Percentiles rank a stretch among this genome's conserved stretches.
Conservation (phyloP, 23 red algal species). For the Pyropia haitanensis region DNA sequence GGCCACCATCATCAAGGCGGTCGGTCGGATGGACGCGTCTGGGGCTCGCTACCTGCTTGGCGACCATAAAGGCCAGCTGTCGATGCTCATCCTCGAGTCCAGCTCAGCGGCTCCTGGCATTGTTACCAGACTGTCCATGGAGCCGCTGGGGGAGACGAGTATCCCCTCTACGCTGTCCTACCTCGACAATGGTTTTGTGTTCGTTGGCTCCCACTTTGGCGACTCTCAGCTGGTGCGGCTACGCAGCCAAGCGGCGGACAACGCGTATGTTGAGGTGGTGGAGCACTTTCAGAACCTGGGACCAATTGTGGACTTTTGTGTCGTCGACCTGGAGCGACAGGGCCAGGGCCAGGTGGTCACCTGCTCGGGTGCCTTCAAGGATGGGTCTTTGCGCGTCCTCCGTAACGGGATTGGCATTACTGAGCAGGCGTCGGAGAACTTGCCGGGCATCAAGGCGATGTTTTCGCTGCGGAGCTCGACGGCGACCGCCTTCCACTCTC, state of each 20-base stretch:
- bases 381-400: conserved; percentile 81
- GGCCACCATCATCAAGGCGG: conserved; percentile 47
- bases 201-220: conserved; percentile 62
- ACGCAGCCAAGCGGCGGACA: conserved; percentile 18
- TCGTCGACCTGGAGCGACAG: conserved; percentile 63
- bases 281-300: conserved; percentile 75
- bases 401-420: conserved; percentile 93
- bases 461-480: conserved; percentile 62
- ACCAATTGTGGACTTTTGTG: conserved; percentile 89
- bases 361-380: conserved; percentile 75
- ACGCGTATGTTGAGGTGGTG: conserved; percentile 53
- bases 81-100: conserved; percentile 58
- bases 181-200: conserved; percentile 76
- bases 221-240: conserved; percentile 85
- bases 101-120: conserved; percentile 8
- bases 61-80: conserved; percentile 74
- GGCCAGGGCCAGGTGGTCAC: conserved; percentile 89
- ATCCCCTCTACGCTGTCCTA: conserved; percentile 64
- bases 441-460: conserved; percentile 83
- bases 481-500: conserved; percentile 41
- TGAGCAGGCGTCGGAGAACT: conserved; percentile 73
- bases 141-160: conserved; percentile 72
- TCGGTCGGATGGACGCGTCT: conserved; percentile 32
- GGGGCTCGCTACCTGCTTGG: conserved; percentile 73
- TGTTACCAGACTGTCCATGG: conserved; percentile 32